Evolutionary conservation across 1,284 basidiomycete genomes (phyloP).

Genomic region (Ganoderma sp.): DNA sequence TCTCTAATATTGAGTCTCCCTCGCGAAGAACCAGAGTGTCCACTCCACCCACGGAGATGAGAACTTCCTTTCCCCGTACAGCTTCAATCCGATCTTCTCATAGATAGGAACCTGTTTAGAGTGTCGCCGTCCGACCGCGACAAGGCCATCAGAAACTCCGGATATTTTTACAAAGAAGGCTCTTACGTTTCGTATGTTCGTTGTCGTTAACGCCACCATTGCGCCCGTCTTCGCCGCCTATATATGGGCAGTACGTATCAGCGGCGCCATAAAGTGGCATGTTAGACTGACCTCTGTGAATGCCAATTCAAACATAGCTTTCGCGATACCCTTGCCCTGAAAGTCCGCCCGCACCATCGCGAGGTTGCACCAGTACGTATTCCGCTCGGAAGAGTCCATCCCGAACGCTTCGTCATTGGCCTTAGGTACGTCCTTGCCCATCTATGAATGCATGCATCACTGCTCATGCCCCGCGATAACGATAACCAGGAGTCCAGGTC

Average conservation of each 20-base stretch:
- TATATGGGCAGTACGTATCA: not conserved
- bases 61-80: slow-evolving; percentile 20
- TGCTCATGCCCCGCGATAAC: too few species aligned
- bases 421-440: slow-evolving; percentile 22
- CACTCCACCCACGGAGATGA: slow-evolving; percentile 29
- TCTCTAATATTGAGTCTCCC: not conserved
- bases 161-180: not conserved
- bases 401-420: slow-evolving; percentile 22
- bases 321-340: slow-evolving; percentile 30
- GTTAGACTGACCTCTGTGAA: slow-evolving; percentile 22
- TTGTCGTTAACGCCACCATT: slow-evolving; percentile 25
- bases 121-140: not conserved
- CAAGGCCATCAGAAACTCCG: not conserved
- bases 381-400: slow-evolving; percentile 22
- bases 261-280: not conserved
- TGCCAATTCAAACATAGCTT: slow-evolving; percentile 27
- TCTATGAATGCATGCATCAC: not conserved
- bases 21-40: slow-evolving; percentile 27
- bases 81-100: slow-evolving; percentile 27
- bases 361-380: slow-evolving; percentile 28
- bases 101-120: slow-evolving; percentile 24
- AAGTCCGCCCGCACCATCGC: slow-evolving; percentile 30
- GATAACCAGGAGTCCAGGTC: too few species aligned
- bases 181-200: slow-evolving; percentile 29
- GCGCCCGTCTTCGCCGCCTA: slow-evolving; percentile 25